Percentiles rank a stretch among this genome's conserved stretches.
Conservation (phyloP, 805 yeast genomes). For the Maudiozyma pseudohumilis region DNA sequence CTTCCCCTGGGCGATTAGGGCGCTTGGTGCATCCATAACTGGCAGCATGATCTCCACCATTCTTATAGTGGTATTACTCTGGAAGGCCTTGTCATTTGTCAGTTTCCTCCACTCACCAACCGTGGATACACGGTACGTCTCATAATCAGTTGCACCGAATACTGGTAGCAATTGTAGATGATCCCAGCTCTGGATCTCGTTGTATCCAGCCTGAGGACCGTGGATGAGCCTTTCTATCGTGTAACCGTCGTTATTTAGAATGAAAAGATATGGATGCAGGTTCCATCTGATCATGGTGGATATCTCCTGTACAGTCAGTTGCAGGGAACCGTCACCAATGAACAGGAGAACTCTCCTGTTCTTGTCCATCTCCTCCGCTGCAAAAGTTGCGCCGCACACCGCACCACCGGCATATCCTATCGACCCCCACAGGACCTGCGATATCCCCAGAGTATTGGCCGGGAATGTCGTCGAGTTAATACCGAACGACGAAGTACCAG, state of each 20-base stretch:
- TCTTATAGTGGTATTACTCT: slow-evolving; percentile 47
- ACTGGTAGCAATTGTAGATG: slow-evolving; percentile 27
- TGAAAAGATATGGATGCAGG: slow-evolving; percentile 49
- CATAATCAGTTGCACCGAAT: slow-evolving; percentile 12
- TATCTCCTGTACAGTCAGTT: slow-evolving; percentile 55
- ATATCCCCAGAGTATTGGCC: slow-evolving; percentile 42
- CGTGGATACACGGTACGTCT: slow-evolving; percentile 34
- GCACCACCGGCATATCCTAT: slow-evolving; percentile 56
- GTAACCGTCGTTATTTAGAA: slow-evolving; percentile 54
- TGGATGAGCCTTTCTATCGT: slow-evolving; percentile 59
- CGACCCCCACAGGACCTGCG: slow-evolving; percentile 61
- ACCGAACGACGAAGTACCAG: slow-evolving; percentile 61
- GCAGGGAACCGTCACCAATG: slow-evolving; percentile 60
- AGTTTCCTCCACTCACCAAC: slow-evolving; percentile 47
- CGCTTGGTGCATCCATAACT: slow-evolving; percentile 57
- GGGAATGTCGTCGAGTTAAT: slow-evolving; percentile 50
- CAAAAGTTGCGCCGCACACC: slow-evolving; percentile 51
- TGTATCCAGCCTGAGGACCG: slow-evolving; percentile 47
- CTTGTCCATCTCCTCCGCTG: slow-evolving; percentile 46
- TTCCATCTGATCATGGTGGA: slow-evolving; percentile 52
- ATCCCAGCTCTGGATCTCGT: slow-evolving; percentile 53
- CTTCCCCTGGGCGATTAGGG: slow-evolving; percentile 56
- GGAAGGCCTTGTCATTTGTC: slow-evolving; percentile 37
- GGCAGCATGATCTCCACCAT: slow-evolving; percentile 58
- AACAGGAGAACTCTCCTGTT: slow-evolving; percentile 46